Evolutionary conservation across 148 eudicot species (phyloP), one percentile per base, ranked within the genome.

Genomic region (Silene latifolia): DNA sequence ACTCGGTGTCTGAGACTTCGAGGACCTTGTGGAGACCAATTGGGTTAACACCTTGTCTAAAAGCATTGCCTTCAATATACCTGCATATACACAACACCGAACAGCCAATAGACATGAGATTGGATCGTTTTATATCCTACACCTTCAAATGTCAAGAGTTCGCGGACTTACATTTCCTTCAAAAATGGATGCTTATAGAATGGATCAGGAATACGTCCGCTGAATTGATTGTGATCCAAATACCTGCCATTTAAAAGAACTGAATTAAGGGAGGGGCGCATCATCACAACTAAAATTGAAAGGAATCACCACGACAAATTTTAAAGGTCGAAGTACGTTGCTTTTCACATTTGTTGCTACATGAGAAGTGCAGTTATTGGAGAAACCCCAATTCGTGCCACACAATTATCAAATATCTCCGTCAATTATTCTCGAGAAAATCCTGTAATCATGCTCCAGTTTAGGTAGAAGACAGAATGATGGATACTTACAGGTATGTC

Each of bases 201-300:
- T 65, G 88, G 87, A 70, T 94, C 98, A 27, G 98, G 96, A 66
- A 94, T 90, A 61, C 97, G 88, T 57, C 98, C 98, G 54, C 85
- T 85, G 83, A 95, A 95, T 78, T 92, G 96, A 79, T 95, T 92
- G 89, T 95, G 98, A 88, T 94, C 98, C 86, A 94, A 61, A 77
- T 92, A 94, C 87, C 98, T 95, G 86, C 72, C 61, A 80, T 66
- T 67, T 39, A 53, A 73, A 19, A 68, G 20, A 76, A 21, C 70
- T 8, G 71, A 19, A 60, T 18, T 12, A 23, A 60, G 18, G 32
- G 48, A 25, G 56, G 63, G 58, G 17, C 67, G 24, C 12, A 44
- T 42, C 8, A 42, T 39, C 48, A 11, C 2, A n/a, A 57, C 44
- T 39, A 39, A 39, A 6, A 39, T 39, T 39, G 18, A 51, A 51